Evolutionary conservation across 108 stramenopile genomes (phyloP).

Genomic region (Skeletonema costatum): DNA sequence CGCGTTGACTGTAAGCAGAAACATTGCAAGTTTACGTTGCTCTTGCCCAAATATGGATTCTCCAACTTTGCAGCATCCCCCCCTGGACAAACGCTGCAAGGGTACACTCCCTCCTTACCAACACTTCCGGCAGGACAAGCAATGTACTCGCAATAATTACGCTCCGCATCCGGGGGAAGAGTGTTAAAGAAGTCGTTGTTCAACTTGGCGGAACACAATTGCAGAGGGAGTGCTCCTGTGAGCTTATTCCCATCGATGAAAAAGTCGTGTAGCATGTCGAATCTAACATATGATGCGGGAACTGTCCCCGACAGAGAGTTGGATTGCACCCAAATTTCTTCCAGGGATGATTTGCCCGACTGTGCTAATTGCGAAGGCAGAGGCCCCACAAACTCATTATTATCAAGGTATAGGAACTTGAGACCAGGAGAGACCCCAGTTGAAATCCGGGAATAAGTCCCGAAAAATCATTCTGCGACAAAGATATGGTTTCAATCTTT

Average conservation of each 20-base stretch:
- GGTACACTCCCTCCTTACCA: constrained; percentile 47
- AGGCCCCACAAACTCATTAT: constrained; percentile 49
- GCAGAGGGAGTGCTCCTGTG: constrained; percentile 38
- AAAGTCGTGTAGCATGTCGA: constrained; percentile 40
- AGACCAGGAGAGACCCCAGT: constrained; percentile 30
- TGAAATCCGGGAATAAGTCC: constrained; percentile 45
- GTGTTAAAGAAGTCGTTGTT: constrained; percentile 47
- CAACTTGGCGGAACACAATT: constrained; percentile 42
- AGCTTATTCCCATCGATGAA: constrained; percentile 51
- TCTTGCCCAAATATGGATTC: constrained; percentile 54
- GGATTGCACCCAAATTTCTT: constrained; percentile 56
- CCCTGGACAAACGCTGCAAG: constrained; percentile 41
- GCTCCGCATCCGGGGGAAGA: constrained; percentile 6
- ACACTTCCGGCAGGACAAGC: constrained; percentile 53
- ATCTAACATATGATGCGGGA: constrained; percentile 34
- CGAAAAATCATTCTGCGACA: constrained; percentile 46
- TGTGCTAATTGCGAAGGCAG: constrained; percentile 39
- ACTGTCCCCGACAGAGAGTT: constrained; percentile 62
- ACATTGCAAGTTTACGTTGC: constrained; percentile 5
- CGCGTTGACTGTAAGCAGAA: constrained; percentile 27
- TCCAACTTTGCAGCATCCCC: constrained; percentile 13
- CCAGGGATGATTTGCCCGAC: constrained; percentile 6
- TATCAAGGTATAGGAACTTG: constrained; percentile 42
- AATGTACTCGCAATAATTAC: constrained; percentile 52
- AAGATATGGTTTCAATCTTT: constrained; percentile 38